Conservation (phyloP, 106 monocot genomes). For the Alisma plantagoaquatica region DNA sequence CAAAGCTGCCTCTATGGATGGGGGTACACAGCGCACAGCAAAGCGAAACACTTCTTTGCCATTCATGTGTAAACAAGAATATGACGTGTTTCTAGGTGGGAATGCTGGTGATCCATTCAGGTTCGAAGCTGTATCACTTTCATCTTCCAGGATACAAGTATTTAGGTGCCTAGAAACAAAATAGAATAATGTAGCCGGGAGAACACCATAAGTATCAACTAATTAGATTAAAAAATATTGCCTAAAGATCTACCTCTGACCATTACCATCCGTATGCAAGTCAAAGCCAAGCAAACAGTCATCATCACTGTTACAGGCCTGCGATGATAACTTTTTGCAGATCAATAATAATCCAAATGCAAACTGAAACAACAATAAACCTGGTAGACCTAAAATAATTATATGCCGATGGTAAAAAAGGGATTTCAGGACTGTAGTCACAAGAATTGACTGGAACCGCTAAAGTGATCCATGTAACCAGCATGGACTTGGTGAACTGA, state of each 20-base stretch:
- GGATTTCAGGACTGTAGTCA: not conserved
- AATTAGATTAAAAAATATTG: not conserved
- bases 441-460: too few relatives aligned
- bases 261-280: constrained; percentile 74
- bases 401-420: too few relatives aligned
- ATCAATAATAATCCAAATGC: too few relatives aligned
- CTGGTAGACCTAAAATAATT: too few relatives aligned
- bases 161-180: constrained; percentile 47
- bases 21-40: constrained; percentile 75
- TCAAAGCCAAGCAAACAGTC: constrained; percentile 94
- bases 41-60: constrained; percentile 99
- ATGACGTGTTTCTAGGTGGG: constrained; percentile 54
- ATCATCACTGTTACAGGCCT: constrained; percentile 63
- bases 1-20: constrained; percentile 50
- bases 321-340: too few relatives aligned
- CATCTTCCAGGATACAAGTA: constrained; percentile 19
- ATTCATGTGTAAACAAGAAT: constrained; percentile 87
- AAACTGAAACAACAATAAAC: too few relatives aligned
- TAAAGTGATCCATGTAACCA: too few relatives aligned
- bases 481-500: too few relatives aligned
- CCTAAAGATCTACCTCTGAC: constrained; percentile 48
- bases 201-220: not conserved
- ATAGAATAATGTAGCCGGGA: not conserved
- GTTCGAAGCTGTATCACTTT: constrained; percentile 17
- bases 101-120: constrained; percentile 49